phyloP scores from a whole-genome alignment of 2,329 filamentous ascomycete genomes.

The Tolypocladium pustulatum region DNA sequence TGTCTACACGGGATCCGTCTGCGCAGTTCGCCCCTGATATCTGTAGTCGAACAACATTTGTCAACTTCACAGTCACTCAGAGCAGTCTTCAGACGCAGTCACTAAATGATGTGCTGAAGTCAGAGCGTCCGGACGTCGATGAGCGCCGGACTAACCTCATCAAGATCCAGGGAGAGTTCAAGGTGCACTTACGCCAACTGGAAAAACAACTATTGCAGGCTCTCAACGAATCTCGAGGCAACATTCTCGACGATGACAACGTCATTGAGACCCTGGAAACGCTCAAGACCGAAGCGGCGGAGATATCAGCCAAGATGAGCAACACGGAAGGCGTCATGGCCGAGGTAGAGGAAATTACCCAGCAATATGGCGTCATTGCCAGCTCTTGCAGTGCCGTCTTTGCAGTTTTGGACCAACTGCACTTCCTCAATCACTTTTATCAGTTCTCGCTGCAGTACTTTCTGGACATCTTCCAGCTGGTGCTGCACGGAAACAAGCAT shows the following conservation, averaged over 20 bases:
- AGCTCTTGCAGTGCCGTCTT: constrained; percentile 95
- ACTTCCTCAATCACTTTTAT: constrained; percentile 98
- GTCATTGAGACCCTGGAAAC: constrained; percentile 97
- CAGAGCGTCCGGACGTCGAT: constrained; percentile 92
- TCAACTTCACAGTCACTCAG: constrained; percentile 98
- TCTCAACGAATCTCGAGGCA: constrained; percentile 92
- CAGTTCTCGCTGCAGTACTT: constrained; percentile 99
- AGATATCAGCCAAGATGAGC: constrained; percentile 91
- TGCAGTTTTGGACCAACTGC: constrained; percentile 89
- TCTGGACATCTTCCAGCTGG: constrained; percentile 90
- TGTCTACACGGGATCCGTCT: constrained; percentile 92
- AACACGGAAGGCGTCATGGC: constrained; percentile 98
- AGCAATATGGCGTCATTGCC: constrained; percentile 88
- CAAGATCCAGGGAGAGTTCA: constrained; percentile 98
- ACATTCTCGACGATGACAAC: constrained; percentile 95
- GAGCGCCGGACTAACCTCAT: constrained; percentile 94
- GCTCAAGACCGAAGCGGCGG: constrained; percentile 91
- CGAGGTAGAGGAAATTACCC: constrained; percentile 91
- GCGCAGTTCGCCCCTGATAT: constrained; percentile 93
- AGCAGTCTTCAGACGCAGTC: constrained; percentile 98
- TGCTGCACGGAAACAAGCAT: constrained; percentile 70
- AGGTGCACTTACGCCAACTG: constrained; percentile 89
- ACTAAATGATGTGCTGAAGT: constrained; percentile 93
- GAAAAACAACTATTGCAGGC: constrained; percentile 92
- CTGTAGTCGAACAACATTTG: constrained; percentile 95